Evolutionary conservation across 1,139 yeast species (phyloP).

Genomic region (Saccharomycopsis hybrid): DNA sequence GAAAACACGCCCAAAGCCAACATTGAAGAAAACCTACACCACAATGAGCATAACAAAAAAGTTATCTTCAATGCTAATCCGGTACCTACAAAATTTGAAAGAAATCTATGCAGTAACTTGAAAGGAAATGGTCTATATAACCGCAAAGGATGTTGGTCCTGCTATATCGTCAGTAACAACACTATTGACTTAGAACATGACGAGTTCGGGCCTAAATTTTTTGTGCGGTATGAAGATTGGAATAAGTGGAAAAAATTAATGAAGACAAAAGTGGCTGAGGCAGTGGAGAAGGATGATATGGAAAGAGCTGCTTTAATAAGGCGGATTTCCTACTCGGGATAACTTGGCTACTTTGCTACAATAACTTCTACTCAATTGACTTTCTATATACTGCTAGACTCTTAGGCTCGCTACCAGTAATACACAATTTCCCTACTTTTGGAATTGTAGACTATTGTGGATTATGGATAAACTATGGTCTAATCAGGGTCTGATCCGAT

Average conservation of each 20-base stretch:
- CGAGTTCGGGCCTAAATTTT: slow-evolving; percentile 13
- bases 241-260: slow-evolving; percentile 11
- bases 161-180: slow-evolving; percentile 6
- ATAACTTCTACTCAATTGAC: too few relatives aligned
- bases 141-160: slow-evolving; percentile 13
- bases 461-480: too few relatives aligned
- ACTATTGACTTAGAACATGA: slow-evolving; percentile 13
- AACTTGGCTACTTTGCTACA: too few relatives aligned
- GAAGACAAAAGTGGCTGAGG: slow-evolving; percentile 5
- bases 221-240: slow-evolving; percentile 10
- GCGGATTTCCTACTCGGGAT: slow-evolving; percentile 9
- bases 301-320: slow-evolving; percentile 7
- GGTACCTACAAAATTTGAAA: slow-evolving; percentile 14
- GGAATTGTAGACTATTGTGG: too few relatives aligned
- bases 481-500: too few relatives aligned
- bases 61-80: slow-evolving; percentile 14
- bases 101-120: slow-evolving; percentile 8
- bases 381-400: too few relatives aligned
- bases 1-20: slow-evolving; percentile 7
- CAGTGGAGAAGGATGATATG: slow-evolving; percentile 6
- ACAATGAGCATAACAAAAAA: slow-evolving; percentile 7
- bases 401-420: too few relatives aligned
- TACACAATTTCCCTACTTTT: too few relatives aligned
- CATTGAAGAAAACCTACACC: slow-evolving; percentile 5
- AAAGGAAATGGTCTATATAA: slow-evolving; percentile 13